Percentiles rank a stretch among this genome's conserved stretches.
Conservation (phyloP, 208 protist species). For the Trypanosoma melophagium region DNA sequence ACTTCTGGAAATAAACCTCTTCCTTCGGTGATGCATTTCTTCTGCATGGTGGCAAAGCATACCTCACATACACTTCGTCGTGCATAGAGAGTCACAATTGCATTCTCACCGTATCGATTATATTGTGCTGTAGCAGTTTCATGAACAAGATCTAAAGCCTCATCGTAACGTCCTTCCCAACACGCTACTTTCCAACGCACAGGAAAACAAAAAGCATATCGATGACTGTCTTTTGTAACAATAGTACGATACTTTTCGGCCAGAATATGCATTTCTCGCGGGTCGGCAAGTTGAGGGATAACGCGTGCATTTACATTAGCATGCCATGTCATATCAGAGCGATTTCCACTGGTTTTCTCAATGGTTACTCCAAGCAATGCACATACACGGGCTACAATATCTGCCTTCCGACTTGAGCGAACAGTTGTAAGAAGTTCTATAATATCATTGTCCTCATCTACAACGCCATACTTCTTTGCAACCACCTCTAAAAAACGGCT, state of each 20-base stretch:
- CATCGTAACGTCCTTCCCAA: conserved; percentile 56
- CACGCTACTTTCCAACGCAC: conserved; percentile 64
- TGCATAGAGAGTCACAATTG: conserved; percentile 44
- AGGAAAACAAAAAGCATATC: conserved; percentile 73
- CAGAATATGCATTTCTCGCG: conserved; percentile 39
- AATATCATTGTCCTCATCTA: conserved; percentile 61
- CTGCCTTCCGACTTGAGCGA: conserved; percentile 37
- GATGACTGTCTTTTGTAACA: conserved; percentile 51
- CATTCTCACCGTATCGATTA: conserved; percentile 20
- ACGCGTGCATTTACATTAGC: conserved; percentile 50
- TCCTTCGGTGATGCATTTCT: conserved; percentile 39
- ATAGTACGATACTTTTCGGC: conserved; percentile 45
- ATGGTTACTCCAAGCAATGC: conserved; percentile 60
- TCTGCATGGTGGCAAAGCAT: conserved; percentile 46
- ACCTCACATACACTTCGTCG: conserved; percentile 53
- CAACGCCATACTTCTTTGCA: conserved; percentile 74
- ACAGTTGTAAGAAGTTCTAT: conserved; percentile 41
- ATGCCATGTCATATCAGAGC: conserved; percentile 38
- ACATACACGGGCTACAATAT: conserved; percentile 64
- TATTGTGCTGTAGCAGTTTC: conserved; percentile 41
- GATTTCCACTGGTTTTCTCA: conserved; percentile 11
- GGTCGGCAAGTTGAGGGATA: conserved; percentile 54
- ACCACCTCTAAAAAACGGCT: conserved; percentile 53
- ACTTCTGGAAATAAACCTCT: conserved; percentile 45
- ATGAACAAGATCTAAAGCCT: conserved; percentile 46